Evolutionary conservation across 208 protist genomes (phyloP).

Genomic region (Crithidia bombi): DNA sequence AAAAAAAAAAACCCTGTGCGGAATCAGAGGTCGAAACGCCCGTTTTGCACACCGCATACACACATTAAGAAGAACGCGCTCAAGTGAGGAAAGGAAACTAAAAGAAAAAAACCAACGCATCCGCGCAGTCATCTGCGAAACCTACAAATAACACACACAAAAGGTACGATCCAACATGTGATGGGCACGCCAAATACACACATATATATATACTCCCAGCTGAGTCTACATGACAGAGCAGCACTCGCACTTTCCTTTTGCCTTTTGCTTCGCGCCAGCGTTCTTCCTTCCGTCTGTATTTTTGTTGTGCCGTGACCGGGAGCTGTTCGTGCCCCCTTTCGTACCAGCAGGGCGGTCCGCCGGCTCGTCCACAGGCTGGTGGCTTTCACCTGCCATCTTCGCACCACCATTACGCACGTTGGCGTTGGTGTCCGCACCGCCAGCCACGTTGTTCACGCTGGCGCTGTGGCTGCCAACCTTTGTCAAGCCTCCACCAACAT

Average conservation of each 20-base stretch:
- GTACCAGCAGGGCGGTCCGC: not conserved
- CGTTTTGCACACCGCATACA: too few relatives aligned
- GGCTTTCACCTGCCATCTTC: slow-evolving; percentile 13
- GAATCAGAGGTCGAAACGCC: too few relatives aligned
- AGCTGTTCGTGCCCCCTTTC: not conserved
- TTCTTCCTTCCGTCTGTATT: not conserved
- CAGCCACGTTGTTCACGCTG: slow-evolving; percentile 6
- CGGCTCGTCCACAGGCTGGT: slow-evolving; percentile 21
- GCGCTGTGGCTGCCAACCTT: slow-evolving; percentile 4
- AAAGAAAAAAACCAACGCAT: slow-evolving; percentile 1
- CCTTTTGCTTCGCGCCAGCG: not conserved
- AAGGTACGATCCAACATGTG: too few relatives aligned
- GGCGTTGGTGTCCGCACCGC: not conserved
- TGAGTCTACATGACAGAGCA: slow-evolving; percentile 40
- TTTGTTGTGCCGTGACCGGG: not conserved
- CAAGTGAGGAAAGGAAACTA: not conserved
- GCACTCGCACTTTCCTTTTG: slow-evolving; percentile 29
- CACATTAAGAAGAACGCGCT: not conserved
- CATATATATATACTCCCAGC: too few relatives aligned
- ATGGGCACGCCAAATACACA: too few relatives aligned
- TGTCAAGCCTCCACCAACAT: not conserved
- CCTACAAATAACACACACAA: too few relatives aligned
- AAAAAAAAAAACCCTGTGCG: too few relatives aligned
- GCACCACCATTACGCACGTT: not conserved
- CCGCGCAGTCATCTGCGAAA: too few relatives aligned